phyloP scores from a whole-genome alignment of 1,139 yeast genomes.

The Meyerozyma guilliermondii region DNA sequence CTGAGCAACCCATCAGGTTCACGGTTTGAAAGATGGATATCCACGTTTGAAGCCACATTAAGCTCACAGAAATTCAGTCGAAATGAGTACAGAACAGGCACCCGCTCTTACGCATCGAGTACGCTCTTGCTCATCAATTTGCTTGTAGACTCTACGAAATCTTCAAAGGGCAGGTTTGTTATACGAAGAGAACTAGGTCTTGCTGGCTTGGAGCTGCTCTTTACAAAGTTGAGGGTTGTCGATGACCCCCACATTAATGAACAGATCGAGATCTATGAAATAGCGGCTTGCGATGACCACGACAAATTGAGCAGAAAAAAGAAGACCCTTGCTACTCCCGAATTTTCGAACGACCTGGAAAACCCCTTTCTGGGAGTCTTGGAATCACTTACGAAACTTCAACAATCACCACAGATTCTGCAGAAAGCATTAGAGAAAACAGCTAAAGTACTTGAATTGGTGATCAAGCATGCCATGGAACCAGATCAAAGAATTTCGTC shows the following conservation, averaged over 20 bases:
- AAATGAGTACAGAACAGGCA: background rate
- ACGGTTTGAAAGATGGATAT: conserved; percentile 4
- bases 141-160: conserved; percentile 32
- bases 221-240: conserved; percentile 32
- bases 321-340: background rate
- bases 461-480: conserved; percentile 13
- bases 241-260: conserved; percentile 38
- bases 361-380: conserved; percentile 19
- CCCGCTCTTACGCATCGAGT: conserved; percentile 29
- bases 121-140: conserved; percentile 42
- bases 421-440: conserved; percentile 16
- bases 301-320: background rate
- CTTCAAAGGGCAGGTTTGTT: conserved; percentile 24
- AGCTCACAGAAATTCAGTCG: conserved; percentile 5
- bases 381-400: conserved; percentile 24
- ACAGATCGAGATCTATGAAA: conserved; percentile 41
- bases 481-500: conserved; percentile 12
- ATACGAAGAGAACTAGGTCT: conserved; percentile 39
- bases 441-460: conserved; percentile 22
- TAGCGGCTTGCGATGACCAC: conserved; percentile 37
- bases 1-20: background rate
- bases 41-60: conserved; percentile 5
- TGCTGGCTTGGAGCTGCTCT: conserved; percentile 33
- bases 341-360: conserved; percentile 7
- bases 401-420: conserved; percentile 23